Base-by-base conservation (phyloP, 371 early-diverging fungal species). In the Mucor indicus region DNA sequence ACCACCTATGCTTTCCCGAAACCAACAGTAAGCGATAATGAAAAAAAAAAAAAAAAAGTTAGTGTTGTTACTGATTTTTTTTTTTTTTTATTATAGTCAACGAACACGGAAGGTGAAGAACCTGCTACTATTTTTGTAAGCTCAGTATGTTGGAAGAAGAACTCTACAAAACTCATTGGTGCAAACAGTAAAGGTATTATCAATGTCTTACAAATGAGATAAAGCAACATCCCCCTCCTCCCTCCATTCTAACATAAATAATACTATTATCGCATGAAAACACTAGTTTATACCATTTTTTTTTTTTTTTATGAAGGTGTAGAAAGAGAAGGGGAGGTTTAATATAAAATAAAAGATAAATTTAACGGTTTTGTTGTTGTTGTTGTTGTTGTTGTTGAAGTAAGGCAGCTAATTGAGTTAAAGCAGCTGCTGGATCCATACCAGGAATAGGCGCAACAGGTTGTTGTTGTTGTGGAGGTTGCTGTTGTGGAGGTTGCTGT, bases 101-200 rank as follows among this genome's bases (percentile, higher is more conserved):
- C 81, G 73, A 80, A 84, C 6, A 70, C 80, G 29, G 76, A 73
- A 21, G 64, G 60, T 5, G 40, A 61, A 0, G 83, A 83, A 29
- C 75, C 77, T 15, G 83, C 86, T 25, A 53, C 75, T n/a, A 72
- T 81, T 39, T 94, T 95, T 80, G 89, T 94, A 6, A 90, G 90
- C 60, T 89, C 92, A 8, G 87, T 95, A 2, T 91, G 91, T 53
- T 95, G 92, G 93, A 91, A 88, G 60, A 84, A 78, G 40, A 70
- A 81, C 40, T 69, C 89, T 3, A 86, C 84, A 38, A 80, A 80
- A 6, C 45, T 96, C 23, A 32, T 93, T n/a, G 85, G 90, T 0
- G 93, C 93, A 45, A 96, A 93, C 58, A 91, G 92, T 53, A 87
- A 89, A 44, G 96, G 96, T 4, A 72, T 85, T 9, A 84, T 95